Percentiles rank a stretch among this genome's conserved stretches.
phyloP scores from a whole-genome alignment of 83 land plant genomes.

The Picea abies region DNA sequence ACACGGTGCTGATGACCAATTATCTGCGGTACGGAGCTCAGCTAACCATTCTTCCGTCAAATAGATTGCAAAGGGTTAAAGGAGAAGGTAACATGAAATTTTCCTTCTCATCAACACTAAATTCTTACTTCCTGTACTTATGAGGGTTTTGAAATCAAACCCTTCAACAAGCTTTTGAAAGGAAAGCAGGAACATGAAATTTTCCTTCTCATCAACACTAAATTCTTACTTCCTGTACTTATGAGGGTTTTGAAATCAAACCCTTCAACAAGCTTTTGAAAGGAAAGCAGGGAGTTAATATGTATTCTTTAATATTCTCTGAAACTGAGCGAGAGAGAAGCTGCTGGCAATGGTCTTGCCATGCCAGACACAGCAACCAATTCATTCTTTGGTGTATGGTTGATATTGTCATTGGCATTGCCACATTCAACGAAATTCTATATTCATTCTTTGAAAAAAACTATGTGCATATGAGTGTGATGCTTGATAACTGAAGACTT shows the following conservation, averaged over 20 bases:
- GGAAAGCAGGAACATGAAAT: neutral
- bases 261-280: no score
- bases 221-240: slow-evolving; percentile 1
- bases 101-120: neutral
- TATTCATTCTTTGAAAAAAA: slow-evolving; percentile 13
- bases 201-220: neutral
- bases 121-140: neutral
- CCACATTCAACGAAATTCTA: slow-evolving; percentile 16
- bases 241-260: neutral
- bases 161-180: no score
- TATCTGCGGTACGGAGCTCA: slow-evolving; percentile 15
- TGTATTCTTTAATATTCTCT: slow-evolving; percentile 4
- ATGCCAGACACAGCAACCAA: neutral
- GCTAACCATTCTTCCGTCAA: slow-evolving; percentile 7
- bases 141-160: neutral
- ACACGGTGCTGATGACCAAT: neutral
- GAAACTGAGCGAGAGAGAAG: slow-evolving; percentile 4
- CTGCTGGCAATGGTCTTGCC: neutral
- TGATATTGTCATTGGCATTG: slow-evolving; percentile 9
- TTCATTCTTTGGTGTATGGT: slow-evolving; percentile 7
- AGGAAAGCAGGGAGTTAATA: neutral
- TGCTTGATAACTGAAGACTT: neutral
- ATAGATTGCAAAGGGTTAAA: neutral
- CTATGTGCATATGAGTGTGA: neutral
- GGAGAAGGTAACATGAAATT: neutral